A percentile compares a stretch with the other conserved stretches of the same genome.
phyloP scores from a whole-genome alignment of 805 yeast species.

The Kodamaea leandrae region DNA sequence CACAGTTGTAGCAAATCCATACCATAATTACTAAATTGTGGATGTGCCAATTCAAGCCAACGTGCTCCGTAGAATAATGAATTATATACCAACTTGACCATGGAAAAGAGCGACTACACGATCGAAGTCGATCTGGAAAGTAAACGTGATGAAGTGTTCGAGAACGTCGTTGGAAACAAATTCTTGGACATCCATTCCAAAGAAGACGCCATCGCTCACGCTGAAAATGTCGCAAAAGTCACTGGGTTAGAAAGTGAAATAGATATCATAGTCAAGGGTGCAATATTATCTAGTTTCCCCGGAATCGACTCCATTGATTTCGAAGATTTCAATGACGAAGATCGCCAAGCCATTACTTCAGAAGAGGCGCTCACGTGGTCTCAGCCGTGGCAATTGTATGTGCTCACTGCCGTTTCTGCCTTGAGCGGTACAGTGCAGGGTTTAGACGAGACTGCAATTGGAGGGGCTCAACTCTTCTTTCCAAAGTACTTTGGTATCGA shows the following conservation, averaged over 20 bases:
- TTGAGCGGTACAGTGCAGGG: slow-evolving; percentile 12
- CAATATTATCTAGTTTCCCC: slow-evolving; percentile 5
- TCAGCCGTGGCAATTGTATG: slow-evolving; percentile 5
- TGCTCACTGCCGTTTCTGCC: slow-evolving; percentile 9
- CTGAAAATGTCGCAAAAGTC: neutral
- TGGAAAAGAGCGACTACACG: neutral
- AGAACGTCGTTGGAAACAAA: slow-evolving; percentile 2
- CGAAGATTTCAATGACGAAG: neutral
- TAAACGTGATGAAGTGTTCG: neutral
- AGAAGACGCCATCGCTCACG: slow-evolving; percentile 1
- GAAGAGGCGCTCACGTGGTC: neutral
- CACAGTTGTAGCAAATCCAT: no score
- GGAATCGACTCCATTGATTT: neutral
- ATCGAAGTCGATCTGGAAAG: neutral
- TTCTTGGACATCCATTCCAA: neutral
- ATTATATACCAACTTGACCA: neutral
- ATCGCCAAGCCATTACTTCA: neutral
- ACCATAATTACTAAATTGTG: neutral
- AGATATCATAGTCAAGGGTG: slow-evolving; percentile 2
- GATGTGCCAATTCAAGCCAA: neutral
- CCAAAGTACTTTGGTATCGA: slow-evolving; percentile 9
- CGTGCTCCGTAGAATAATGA: no score
- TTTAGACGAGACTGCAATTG: slow-evolving; percentile 18
- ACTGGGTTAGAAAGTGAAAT: slow-evolving; percentile 1
- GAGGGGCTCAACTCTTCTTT: slow-evolving; percentile 16